Evolutionary conservation across 371 early-diverging fungal genomes (phyloP), one percentile per base, ranked within the genome.

Genomic region (Mortierella sp.): DNA sequence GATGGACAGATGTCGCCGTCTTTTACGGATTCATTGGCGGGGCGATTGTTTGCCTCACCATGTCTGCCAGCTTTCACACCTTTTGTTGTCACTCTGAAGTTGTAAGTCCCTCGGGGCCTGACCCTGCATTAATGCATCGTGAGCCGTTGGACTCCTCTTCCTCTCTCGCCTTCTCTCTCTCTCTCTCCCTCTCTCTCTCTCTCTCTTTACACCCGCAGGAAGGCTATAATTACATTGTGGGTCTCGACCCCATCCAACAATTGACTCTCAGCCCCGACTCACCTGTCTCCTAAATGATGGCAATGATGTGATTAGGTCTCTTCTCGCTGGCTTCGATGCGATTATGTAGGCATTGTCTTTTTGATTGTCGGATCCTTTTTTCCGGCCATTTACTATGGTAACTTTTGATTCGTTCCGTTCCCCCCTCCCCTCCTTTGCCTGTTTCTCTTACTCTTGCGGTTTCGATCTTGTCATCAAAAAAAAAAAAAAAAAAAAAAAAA

Each of bases 301-400:
- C 37, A 37, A 14, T 43, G 9, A 5, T 23, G 11, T 28, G 1
- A 25, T 18, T 47, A 75, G 72, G 70, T 69, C 53, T 62, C 62
- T 50, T 64, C 63, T 14, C 79, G 75, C 18, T 95, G 94, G 93
- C 92, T 93, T 74, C 89, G 93, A 60, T 95, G 94, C 62, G 98
- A 98, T 83, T 98, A 96, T 86, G 89, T 94, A 29, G 98, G 98
- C 53, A 98, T 98, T 70, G 91, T 95, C 29, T 85, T 88, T 37
- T 82, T 96, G 61, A 94, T 94, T 70, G 90, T 94, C 57, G 94
- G 93, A 18, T 94, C 94, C 6, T 92, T 86, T 72, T 88, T 88
- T 63, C 95, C 94, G n/a, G 87, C 92, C 25, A 81, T 93, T 65
- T 93, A 89, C 82, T 93, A 93, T 73, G 89, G 90, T 59, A 75